A percentile compares a stretch with the other conserved stretches of the same genome.
phyloP scores from a whole-genome alignment of 2,329 filamentous ascomycete genomes.

The Pleomassaria siparia region DNA sequence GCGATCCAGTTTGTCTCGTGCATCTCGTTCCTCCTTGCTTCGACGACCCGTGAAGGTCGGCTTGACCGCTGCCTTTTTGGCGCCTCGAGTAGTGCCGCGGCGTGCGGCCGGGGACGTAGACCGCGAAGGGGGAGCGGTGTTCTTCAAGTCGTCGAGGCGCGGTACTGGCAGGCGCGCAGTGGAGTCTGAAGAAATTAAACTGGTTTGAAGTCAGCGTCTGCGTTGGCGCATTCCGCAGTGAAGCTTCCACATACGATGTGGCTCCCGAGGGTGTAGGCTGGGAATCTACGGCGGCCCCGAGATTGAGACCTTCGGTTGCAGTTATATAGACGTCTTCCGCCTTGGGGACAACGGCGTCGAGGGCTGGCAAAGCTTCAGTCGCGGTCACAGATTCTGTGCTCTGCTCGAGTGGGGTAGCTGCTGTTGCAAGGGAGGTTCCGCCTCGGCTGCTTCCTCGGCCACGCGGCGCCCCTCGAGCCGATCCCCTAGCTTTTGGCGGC shows the following conservation, averaged over 20 bases:
- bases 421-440: slow-evolving; percentile 2
- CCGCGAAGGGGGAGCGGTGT: slow-evolving; percentile 28
- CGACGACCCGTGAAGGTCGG: slow-evolving; percentile 49
- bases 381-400: background rate
- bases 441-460: slow-evolving; percentile 19
- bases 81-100: slow-evolving; percentile 26
- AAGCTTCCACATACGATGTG: slow-evolving; percentile 13
- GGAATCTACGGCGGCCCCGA: slow-evolving; percentile 16
- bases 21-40: slow-evolving; percentile 48
- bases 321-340: slow-evolving; percentile 22
- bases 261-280: slow-evolving; percentile 12
- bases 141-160: slow-evolving; percentile 32
- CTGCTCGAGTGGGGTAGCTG: slow-evolving; percentile 9
- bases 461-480: slow-evolving; percentile 18
- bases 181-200: slow-evolving; percentile 19
- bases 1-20: slow-evolving; percentile 43
- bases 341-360: slow-evolving; percentile 20
- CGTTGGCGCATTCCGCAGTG: background rate
- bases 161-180: slow-evolving; percentile 24
- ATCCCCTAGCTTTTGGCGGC: slow-evolving; percentile 35
- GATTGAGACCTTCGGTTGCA: slow-evolving; percentile 13
- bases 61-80: slow-evolving; percentile 31
- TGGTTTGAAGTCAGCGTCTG: background rate
- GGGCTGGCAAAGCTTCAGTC: background rate
- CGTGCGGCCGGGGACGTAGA: slow-evolving; percentile 34